Evolutionary conservation across 108 stramenopile species (phyloP).

Genomic region (Ochromonas danica): DNA sequence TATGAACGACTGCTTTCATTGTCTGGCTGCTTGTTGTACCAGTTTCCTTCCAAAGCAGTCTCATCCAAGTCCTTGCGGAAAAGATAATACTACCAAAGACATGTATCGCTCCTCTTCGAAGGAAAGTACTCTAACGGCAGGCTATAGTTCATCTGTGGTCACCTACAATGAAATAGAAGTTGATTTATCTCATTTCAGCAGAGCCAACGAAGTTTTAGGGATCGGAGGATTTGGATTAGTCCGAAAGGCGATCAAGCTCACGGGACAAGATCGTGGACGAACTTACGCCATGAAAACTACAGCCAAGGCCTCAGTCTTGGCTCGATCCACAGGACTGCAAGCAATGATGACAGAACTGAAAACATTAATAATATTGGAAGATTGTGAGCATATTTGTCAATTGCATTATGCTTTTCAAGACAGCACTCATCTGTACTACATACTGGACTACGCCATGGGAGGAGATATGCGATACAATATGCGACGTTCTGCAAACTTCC

Average conservation of each 20-base stretch:
- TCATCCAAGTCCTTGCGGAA: no score
- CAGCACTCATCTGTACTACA: not conserved
- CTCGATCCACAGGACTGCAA: not conserved
- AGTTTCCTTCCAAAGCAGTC: no score
- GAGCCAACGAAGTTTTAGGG: not conserved
- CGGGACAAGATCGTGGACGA: not conserved
- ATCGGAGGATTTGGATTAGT: not conserved
- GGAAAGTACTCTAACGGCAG: not conserved
- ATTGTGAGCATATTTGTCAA: not conserved
- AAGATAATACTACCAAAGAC: no score
- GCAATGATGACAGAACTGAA: not conserved
- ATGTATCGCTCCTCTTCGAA: no score
- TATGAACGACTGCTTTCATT: no score
- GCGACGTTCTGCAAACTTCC: not conserved
- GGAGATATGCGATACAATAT: not conserved
- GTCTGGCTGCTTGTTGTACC: no score
- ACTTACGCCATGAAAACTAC: not conserved
- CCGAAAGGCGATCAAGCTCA: not conserved
- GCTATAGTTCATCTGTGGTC: not conserved
- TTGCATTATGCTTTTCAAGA: conserved; percentile 1
- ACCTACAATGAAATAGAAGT: not conserved
- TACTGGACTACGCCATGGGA: not conserved
- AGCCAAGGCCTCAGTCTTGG: not conserved
- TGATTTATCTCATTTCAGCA: not conserved
- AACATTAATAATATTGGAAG: not conserved